phyloP scores from a whole-genome alignment of 441 rosid genomes.

The Mallotus repandus region DNA sequence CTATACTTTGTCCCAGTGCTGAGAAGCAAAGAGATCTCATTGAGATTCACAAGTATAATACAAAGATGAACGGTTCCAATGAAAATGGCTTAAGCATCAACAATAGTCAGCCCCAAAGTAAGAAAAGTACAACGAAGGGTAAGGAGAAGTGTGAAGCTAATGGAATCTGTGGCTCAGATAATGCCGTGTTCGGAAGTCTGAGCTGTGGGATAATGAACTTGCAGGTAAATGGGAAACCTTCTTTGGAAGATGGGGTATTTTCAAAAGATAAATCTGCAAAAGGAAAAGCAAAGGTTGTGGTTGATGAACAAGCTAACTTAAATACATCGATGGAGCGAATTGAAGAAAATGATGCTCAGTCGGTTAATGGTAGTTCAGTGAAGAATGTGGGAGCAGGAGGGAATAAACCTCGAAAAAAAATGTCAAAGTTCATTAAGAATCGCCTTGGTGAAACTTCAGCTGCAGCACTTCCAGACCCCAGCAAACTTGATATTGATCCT shows the following conservation, averaged over 20 bases:
- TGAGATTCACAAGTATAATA: constrained; percentile 33
- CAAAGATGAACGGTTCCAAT: constrained; percentile 15
- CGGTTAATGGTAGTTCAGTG: constrained; percentile 15
- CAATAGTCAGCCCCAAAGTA: constrained; percentile 9
- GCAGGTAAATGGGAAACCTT: constrained; percentile 6
- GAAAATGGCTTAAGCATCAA: constrained; percentile 22
- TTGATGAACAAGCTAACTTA: constrained; percentile 19
- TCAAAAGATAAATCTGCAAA: constrained; percentile 8
- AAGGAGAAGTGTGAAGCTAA: constrained; percentile 38
- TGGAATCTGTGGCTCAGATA: constrained; percentile 12
- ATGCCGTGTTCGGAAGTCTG: constrained; percentile 10
- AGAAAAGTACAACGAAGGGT: constrained; percentile 32
- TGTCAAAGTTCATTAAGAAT: constrained; percentile 37
- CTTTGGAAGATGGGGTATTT: neutral
- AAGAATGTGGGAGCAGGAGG: constrained; percentile 31
- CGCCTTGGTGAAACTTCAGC: constrained; percentile 41
- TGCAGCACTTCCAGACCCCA: constrained; percentile 20
- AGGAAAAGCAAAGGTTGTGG: constrained; percentile 38
- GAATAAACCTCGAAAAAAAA: constrained; percentile 37
- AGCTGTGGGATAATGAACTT: neutral
- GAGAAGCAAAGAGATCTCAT: constrained; percentile 47
- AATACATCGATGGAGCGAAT: constrained; percentile 7
- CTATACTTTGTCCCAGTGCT: constrained; percentile 40
- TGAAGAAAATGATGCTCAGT: constrained; percentile 16
- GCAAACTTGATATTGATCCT: constrained; percentile 17